A percentile compares a stretch with the other conserved stretches of the same genome.
phyloP scores from a whole-genome alignment of 768 basidiomycete genomes.

The Leccinum longicurvipes region DNA sequence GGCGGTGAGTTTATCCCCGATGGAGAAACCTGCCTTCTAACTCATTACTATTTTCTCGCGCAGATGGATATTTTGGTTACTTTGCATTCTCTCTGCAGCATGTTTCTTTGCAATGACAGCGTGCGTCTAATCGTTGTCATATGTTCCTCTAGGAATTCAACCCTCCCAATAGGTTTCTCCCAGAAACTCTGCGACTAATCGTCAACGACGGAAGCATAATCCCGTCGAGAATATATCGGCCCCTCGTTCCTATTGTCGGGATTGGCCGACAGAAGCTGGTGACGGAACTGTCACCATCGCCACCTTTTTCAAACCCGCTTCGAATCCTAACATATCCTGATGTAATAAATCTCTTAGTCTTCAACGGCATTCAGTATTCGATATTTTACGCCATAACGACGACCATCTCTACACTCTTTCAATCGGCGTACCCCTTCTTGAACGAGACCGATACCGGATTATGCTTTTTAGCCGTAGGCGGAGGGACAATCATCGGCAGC shows the following conservation, averaged over 20 bases:
- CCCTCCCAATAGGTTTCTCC: conserved; percentile 18
- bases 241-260: conserved; percentile 26
- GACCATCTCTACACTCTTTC: conserved; percentile 50
- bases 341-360: conserved; percentile 40
- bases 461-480: conserved; percentile 74
- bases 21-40: background rate
- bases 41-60: background rate
- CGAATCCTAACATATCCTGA: conserved; percentile 37
- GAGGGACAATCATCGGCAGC: conserved; percentile 64
- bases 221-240: conserved; percentile 25
- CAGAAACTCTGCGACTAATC: conserved; percentile 19
- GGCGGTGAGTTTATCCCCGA: conserved; percentile 45
- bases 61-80: conserved; percentile 24
- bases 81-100: conserved; percentile 15
- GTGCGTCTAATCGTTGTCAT: conserved; percentile 2
- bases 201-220: conserved; percentile 30
- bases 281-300: conserved; percentile 2
- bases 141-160: background rate
- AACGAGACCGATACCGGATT: conserved; percentile 58
- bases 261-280: conserved; percentile 14
- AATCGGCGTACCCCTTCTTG: conserved; percentile 46
- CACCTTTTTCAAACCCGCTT: conserved; percentile 37
- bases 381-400: conserved; percentile 48
- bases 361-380: conserved; percentile 52
- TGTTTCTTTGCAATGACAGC: conserved; percentile 12